Percentiles rank a stretch among this genome's conserved stretches.
These are phyloP conservation scores for Xylaria sp. DNA, from an alignment of 2,329 filamentous ascomycete species.

Conservation along the genomic window DNA sequence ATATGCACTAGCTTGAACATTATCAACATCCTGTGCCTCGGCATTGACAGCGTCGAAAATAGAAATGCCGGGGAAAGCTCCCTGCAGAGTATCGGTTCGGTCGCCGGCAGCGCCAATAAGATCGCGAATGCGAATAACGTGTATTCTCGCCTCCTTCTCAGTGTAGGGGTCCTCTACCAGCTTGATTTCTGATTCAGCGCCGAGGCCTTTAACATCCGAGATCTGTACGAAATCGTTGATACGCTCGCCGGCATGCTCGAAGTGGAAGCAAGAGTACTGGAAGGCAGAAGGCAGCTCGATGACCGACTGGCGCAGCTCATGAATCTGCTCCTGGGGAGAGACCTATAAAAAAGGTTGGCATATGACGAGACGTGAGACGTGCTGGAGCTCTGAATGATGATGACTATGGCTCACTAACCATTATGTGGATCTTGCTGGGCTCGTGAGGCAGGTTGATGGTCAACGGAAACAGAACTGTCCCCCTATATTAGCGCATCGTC, in stretches of 20 bases:
- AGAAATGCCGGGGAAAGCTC: slow-evolving; percentile 77
- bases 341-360: slow-evolving; percentile 50
- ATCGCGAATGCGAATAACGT: slow-evolving; percentile 84
- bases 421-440: slow-evolving; percentile 74
- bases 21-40: slow-evolving; percentile 36
- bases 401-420: slow-evolving; percentile 50
- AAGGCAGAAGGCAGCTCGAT: slow-evolving; percentile 90
- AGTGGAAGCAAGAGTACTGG: slow-evolving; percentile 97
- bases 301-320: slow-evolving; percentile 94
- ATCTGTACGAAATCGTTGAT: slow-evolving; percentile 95
- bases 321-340: slow-evolving; percentile 89
- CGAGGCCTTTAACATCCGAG: slow-evolving; percentile 78
- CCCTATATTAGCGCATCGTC: slow-evolving; percentile 9
- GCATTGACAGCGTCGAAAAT: slow-evolving; percentile 73
- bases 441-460: slow-evolving; percentile 77
- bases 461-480: slow-evolving; percentile 51
- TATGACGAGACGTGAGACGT: not conserved
- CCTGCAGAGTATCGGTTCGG: slow-evolving; percentile 79
- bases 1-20: slow-evolving; percentile 49
- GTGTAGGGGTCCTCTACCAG: slow-evolving; percentile 94
- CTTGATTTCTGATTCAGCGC: slow-evolving; percentile 68
- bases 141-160: slow-evolving; percentile 95
- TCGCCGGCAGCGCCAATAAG: slow-evolving; percentile 88
- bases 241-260: slow-evolving; percentile 80
- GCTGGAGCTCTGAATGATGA: not conserved